Conservation (phyloP, 1,284 basidiomycete genomes). For the Singerocomus inundabilis region DNA sequence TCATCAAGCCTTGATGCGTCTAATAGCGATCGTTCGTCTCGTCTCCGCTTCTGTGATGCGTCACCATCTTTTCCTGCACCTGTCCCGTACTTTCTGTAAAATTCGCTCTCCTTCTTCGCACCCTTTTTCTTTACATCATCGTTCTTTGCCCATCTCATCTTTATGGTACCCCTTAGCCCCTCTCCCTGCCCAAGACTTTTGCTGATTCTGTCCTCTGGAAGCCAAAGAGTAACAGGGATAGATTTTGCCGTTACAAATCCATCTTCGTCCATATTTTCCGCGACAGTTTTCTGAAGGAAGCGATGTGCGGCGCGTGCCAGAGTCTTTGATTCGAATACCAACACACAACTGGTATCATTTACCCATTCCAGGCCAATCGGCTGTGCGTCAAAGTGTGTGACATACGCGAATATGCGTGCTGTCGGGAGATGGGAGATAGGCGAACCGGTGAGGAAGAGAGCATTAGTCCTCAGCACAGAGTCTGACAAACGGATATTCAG, state of each 20-base stretch:
- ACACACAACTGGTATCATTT: constrained; percentile 72
- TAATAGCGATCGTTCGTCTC: constrained; percentile 26
- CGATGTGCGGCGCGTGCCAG: constrained; percentile 52
- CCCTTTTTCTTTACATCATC: constrained; percentile 74
- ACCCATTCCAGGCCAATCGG: constrained; percentile 78
- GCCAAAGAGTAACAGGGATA: constrained; percentile 70
- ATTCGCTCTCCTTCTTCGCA: constrained; percentile 64
- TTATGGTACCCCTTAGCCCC: constrained; percentile 59
- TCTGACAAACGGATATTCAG: constrained; percentile 18
- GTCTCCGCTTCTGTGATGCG: constrained; percentile 39
- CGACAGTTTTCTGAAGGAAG: constrained; percentile 47
- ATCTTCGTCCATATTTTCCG: constrained; percentile 52
- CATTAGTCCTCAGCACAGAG: constrained; percentile 53
- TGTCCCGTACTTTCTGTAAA: constrained; percentile 70
- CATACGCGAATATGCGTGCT: constrained; percentile 70
- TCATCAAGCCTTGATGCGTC: constrained; percentile 38
- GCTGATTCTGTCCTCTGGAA: constrained; percentile 72
- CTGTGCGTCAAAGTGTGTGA: constrained; percentile 64
- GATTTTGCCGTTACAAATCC: constrained; percentile 61
- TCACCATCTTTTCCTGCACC: constrained; percentile 54
- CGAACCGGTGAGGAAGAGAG: constrained; percentile 64
- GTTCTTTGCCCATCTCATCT: constrained; percentile 67
- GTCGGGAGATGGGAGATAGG: constrained; percentile 72
- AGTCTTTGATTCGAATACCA: constrained; percentile 61
- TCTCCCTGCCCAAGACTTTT: constrained; percentile 62